Percentiles rank a stretch among this genome's conserved stretches.
These are phyloP conservation scores for Turnera subulata DNA, from an alignment of 345 rosid species.

Conservation along the genomic window DNA sequence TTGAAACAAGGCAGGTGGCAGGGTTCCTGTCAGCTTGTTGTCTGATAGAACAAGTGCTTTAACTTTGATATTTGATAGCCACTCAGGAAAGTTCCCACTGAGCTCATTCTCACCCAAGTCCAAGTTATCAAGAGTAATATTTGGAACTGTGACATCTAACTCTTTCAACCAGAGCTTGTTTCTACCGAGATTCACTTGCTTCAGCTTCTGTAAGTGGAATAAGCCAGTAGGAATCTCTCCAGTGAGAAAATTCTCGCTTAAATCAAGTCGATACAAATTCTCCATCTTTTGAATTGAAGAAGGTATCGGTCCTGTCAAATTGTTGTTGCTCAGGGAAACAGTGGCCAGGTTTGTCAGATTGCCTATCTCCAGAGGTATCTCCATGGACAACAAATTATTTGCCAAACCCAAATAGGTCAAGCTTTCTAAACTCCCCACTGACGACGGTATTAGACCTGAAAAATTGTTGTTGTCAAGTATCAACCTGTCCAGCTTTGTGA, in stretches of 20 bases:
- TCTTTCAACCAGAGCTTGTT: constrained; percentile 2
- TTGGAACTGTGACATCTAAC: not conserved
- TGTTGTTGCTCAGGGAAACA: not conserved
- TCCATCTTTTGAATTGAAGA: constrained; percentile 13
- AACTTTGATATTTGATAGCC: not conserved
- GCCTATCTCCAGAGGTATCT: constrained; percentile 19
- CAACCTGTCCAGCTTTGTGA: constrained; percentile 13
- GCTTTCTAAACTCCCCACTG: no score
- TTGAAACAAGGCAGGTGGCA: not conserved
- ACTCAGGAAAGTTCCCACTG: constrained; percentile 1
- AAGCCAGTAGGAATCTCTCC: constrained; percentile 26
- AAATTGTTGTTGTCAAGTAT: constrained; percentile 14
- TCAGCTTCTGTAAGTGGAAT: constrained; percentile 10
- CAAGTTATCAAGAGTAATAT: not conserved
- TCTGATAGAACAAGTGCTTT: not conserved
- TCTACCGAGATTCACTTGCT: not conserved
- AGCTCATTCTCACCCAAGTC: constrained; percentile 7
- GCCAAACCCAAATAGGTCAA: no score
- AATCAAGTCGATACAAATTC: constrained; percentile 6
- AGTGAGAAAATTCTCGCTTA: constrained; percentile 16
- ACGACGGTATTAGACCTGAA: constrained; percentile 19
- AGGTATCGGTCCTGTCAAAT: constrained; percentile 16
- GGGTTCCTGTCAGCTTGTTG: not conserved
- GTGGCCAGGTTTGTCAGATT: constrained; percentile 15
- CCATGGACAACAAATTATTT: no score